Base-by-base conservation (phyloP, 352 stramenopile genomes). In the Pythium plurisporium region DNA sequence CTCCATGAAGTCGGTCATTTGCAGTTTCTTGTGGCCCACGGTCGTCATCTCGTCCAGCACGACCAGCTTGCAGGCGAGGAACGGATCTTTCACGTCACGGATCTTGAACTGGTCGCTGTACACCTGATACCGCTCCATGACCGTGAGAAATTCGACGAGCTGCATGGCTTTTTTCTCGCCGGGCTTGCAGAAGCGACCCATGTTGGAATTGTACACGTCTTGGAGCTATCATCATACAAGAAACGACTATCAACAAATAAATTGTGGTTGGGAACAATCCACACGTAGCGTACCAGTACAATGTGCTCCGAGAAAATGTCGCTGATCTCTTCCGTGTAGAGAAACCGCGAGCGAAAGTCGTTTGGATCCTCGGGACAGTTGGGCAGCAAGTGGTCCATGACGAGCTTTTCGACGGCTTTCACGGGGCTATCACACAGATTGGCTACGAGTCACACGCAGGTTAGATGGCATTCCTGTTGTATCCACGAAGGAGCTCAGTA, bases 91-190 rank as follows among this genome's bases (percentile, higher is more conserved):
- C 8, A 86, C 52, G 49, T 91, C 80, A 22, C 79, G 76, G 44
- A 77, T 72, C 20, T 73, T 76, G 59, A 91, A 87, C 10, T 47
- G 59, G 61, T 91, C 80, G 23, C 58, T 75, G 64, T 84, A 87
- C 5, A 91, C 62, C 27, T 87, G 77, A 43, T 87, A 88, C 20
- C 57, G 72, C 41, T 91, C 80, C 62, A 69, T 69, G n/a, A 91
- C 56, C 0, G 50, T 44, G 38, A 88, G 66, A 47, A 89, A 88
- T 55, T 91, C 80, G 17, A 72, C 64, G 19, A 91, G 64, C 12
- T 87, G 76, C 80, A 91, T 91, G 37, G 76, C 78, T 55, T 88
- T 88, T 65, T 83, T 86, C 55, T 91, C 80, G 25, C 78, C 80
- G 11, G 77, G 72, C 46, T 84, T 87, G 69, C 78, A 87, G 59